Evolutionary conservation across 768 basidiomycete genomes (phyloP).

Genomic region (Panaeolus papilionaceus): DNA sequence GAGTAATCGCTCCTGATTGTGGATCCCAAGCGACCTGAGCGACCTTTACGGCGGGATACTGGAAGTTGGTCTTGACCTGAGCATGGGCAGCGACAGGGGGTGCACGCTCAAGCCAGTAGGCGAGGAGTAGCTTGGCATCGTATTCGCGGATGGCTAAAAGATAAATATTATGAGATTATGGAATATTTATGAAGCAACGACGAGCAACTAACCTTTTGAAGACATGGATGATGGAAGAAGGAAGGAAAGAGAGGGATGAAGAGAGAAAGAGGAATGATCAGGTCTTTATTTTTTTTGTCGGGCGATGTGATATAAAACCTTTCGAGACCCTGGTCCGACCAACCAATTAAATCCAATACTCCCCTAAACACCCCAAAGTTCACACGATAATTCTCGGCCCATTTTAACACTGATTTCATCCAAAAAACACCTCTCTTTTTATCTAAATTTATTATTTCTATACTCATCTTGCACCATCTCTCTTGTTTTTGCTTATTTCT

Average conservation of each 20-base stretch:
- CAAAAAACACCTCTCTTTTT: not conserved
- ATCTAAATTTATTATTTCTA: no score
- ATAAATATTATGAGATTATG: not conserved
- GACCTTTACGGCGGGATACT: conserved; percentile 73
- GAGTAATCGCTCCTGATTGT: conserved; percentile 60
- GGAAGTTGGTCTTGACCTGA: conserved; percentile 60
- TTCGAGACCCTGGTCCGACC: conserved; percentile 10
- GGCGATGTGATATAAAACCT: conserved; percentile 14
- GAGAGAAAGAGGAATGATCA: not conserved
- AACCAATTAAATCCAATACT: not conserved
- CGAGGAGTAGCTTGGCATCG: conserved; percentile 97
- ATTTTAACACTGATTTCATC: not conserved
- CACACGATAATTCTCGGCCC: conserved; percentile 7
- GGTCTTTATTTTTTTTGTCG: not conserved
- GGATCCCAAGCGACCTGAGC: conserved; percentile 91
- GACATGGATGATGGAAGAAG: not conserved
- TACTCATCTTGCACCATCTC: no score
- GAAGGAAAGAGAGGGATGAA: not conserved
- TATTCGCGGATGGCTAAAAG: conserved; percentile 85
- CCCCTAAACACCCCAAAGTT: conserved; percentile 10
- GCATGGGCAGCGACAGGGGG: conserved; percentile 75
- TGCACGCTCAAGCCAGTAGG: conserved; percentile 96
- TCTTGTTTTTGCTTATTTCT: not conserved
- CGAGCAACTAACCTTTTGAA: not conserved
- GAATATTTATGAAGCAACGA: not conserved